Percentiles rank a stretch among this genome's conserved stretches.
Conservation (phyloP, 352 stramenopile genomes). For the Globisporangium yorkense region DNA sequence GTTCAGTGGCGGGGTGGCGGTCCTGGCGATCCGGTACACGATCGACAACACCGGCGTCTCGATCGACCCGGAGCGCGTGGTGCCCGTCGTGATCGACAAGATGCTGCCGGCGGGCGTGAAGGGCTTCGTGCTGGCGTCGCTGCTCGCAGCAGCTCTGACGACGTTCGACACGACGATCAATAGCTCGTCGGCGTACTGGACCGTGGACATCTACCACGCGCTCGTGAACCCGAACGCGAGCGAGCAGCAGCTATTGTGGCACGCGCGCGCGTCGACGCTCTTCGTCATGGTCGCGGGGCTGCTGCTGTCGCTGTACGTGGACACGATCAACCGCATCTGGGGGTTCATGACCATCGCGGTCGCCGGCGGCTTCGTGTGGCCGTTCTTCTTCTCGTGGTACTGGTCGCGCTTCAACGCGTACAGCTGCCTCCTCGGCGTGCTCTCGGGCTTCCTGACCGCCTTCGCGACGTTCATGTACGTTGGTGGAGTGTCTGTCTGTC, state of each 20-base stretch:
- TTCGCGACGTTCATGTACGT: slow-evolving; percentile 66
- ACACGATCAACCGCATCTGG: slow-evolving; percentile 77
- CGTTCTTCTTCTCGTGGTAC: slow-evolving; percentile 81
- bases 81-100: slow-evolving; percentile 73
- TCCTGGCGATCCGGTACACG: slow-evolving; percentile 71
- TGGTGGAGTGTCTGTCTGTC: not conserved
- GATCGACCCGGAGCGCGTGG: slow-evolving; percentile 67
- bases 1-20: slow-evolving; percentile 64
- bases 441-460: slow-evolving; percentile 46
- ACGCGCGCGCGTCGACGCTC: slow-evolving; percentile 51
- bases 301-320: slow-evolving; percentile 57
- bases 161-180: slow-evolving; percentile 83
- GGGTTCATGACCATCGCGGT: slow-evolving; percentile 77
- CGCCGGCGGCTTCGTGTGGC: slow-evolving; percentile 58
- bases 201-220: slow-evolving; percentile 77
- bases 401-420: slow-evolving; percentile 71
- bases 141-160: slow-evolving; percentile 66
- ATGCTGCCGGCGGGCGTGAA: slow-evolving; percentile 57
- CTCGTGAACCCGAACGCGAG: slow-evolving; percentile 53
- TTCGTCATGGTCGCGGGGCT: slow-evolving; percentile 56
- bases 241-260: slow-evolving; percentile 53
- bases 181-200: slow-evolving; percentile 74
- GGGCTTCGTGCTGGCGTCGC: slow-evolving; percentile 61
- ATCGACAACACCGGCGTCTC: slow-evolving; percentile 28
- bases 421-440: slow-evolving; percentile 49